phyloP scores from a whole-genome alignment of 441 rosid species.

The Viola pubescens region DNA sequence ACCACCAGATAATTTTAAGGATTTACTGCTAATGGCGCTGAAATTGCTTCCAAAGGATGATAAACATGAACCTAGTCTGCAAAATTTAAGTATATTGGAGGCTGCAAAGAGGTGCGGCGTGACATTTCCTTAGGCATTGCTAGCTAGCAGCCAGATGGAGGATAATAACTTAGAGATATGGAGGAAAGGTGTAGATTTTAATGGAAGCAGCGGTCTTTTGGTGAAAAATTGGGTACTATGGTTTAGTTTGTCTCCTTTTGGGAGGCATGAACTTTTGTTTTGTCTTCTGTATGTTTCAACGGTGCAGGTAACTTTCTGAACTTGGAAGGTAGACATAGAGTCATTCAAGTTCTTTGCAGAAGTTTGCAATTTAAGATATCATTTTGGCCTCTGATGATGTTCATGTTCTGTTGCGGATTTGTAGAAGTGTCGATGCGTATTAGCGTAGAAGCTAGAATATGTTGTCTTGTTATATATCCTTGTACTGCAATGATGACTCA shows the following conservation, averaged over 20 bases:
- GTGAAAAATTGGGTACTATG: not conserved
- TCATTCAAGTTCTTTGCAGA: not conserved
- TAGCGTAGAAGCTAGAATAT: too few species aligned
- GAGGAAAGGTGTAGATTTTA: not conserved
- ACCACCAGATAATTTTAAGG: not conserved
- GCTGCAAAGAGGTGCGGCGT: constrained; percentile 34
- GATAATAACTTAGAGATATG: not conserved
- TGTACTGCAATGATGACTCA: too few species aligned
- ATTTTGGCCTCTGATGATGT: not conserved
- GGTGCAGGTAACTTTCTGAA: not conserved
- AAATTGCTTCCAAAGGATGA: constrained; percentile 7
- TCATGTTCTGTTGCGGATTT: not conserved
- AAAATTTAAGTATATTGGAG: constrained; percentile 26
- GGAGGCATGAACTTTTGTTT: not conserved
- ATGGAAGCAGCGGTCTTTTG: not conserved
- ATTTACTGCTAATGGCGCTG: constrained; percentile 24
- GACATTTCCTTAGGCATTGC: constrained; percentile 22
- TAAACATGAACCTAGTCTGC: constrained; percentile 18
- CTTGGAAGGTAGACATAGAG: not conserved
- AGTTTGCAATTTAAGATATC: not conserved
- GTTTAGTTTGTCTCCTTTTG: not conserved
- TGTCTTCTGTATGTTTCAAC: not conserved
- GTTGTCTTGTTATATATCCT: too few species aligned
- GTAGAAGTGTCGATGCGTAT: too few species aligned
- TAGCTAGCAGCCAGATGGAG: constrained; percentile 5